These are phyloP conservation scores for Parafenestella ontariensis DNA, from an alignment of 2,329 filamentous ascomycete species.

Conservation along the genomic window DNA sequence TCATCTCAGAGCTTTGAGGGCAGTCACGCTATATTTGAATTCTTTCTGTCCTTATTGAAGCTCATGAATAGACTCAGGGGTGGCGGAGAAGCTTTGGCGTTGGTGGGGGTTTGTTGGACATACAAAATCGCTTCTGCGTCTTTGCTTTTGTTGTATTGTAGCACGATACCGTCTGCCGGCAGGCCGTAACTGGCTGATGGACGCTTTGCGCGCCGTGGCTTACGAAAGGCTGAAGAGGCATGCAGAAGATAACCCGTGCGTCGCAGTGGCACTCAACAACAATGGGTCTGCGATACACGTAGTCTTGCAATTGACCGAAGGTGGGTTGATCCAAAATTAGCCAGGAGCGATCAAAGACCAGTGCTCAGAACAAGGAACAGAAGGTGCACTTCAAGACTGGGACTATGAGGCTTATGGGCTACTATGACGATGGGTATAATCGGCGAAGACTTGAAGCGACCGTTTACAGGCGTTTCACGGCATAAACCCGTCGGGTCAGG, in stretches of 20 bases:
- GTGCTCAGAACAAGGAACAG: neutral
- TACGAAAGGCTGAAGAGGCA: neutral
- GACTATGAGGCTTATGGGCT: neutral
- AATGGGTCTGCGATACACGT: neutral
- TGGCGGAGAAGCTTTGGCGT: neutral
- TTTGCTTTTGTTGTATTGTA: neutral
- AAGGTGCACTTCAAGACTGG: neutral
- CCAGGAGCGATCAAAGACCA: neutral
- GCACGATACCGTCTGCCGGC: neutral
- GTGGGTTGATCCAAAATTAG: neutral
- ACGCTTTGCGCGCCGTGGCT: neutral
- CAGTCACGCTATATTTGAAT: neutral
- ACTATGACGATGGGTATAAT: neutral
- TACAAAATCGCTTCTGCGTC: no score
- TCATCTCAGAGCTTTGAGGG: neutral
- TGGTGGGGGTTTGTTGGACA: neutral
- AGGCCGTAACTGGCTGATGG: neutral
- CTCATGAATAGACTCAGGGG: neutral
- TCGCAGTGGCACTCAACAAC: neutral
- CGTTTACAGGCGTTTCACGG: neutral
- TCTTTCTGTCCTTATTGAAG: neutral
- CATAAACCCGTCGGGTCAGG: no score
- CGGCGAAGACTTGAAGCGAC: neutral
- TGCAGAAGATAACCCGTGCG: slow-evolving; percentile 2
- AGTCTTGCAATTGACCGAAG: neutral